Base-by-base conservation (phyloP, 2,329 filamentous ascomycete species). In the Colletotrichum noveboracense region DNA sequence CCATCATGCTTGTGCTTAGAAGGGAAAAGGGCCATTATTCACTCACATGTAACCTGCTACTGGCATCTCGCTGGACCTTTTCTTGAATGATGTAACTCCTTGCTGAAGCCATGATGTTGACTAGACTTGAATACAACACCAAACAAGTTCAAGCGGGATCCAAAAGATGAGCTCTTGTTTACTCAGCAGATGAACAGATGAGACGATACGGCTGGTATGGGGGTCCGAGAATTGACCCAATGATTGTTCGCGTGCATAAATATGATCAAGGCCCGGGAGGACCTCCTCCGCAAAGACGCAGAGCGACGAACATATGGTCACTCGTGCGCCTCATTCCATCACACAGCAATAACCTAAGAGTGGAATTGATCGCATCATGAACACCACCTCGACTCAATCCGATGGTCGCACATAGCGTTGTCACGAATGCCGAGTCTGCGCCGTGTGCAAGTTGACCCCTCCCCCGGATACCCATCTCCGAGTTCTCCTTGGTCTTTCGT, bases 31-130 rank as follows among this genome's bases (percentile, higher is more conserved):
- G 7, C 5, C 7, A 16, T 21, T 2, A 0, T 26, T 16, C 3
- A 65, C 72, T 61, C 8, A 74, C 72, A 60, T 74, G 58, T 21
- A 74, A 21, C 18, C 32, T 74, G n/a, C 61, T 71, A n/a, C 10
- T 38, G 8, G 5, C 36, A 30, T 61, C 67, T 38, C 72, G 48
- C 60, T 66, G 48, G n/a, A 61, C 24, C 36, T 66, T 74, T 24
- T 74, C 67, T 65, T 74, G 72, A 6, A 74, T 32, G 2, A 66
- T 3, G 10, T 71, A 71, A 14, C 24, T 66, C 4, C 28, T 60
- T 12, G 66, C 52, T 12, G 43, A 30, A n/a, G 36, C n/a, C 72
- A 74, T 74, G 21, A 8, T 74, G 21, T 21, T 38, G 16, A 12
- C 16, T 5, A 52, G 34, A 2, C 32, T 38, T 38, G n/a, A 6